Conservation (phyloP, 1,284 basidiomycete genomes). For the Golubevia sp. region DNA sequence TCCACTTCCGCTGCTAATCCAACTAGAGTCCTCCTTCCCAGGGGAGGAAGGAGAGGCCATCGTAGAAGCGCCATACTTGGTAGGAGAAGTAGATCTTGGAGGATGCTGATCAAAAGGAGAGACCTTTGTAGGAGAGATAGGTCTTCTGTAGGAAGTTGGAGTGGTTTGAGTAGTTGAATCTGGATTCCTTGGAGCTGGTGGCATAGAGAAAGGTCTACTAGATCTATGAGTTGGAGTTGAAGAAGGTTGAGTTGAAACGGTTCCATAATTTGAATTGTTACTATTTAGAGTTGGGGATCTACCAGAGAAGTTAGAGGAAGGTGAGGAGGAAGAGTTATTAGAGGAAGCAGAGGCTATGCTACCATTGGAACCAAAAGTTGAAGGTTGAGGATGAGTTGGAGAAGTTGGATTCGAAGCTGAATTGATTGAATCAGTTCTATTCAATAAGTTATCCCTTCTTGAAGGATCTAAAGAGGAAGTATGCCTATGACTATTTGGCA, state of each 20-base stretch:
- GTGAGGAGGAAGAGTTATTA: constrained; percentile 5
- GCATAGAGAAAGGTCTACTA: constrained; percentile 41
- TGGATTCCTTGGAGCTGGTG: constrained; percentile 33
- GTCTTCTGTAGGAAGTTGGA: constrained; percentile 10
- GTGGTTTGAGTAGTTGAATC: constrained; percentile 22
- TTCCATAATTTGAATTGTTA: constrained; percentile 2
- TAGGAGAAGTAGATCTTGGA: constrained; percentile 21
- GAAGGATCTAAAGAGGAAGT: constrained; percentile 38
- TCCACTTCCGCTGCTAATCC: constrained; percentile 21
- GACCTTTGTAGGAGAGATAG: constrained; percentile 15
- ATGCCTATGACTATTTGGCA: constrained; percentile 46
- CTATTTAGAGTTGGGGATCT: constrained; percentile 24
- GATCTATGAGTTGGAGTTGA: constrained; percentile 6
- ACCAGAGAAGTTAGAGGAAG: constrained; percentile 12
- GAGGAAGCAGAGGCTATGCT: constrained; percentile 20
- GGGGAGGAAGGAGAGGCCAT: constrained; percentile 27
- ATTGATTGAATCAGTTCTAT: constrained; percentile 9
- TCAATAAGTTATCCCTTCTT: constrained; percentile 23
- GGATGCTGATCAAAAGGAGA: constrained; percentile 14
- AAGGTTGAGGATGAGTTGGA: constrained; percentile 6
- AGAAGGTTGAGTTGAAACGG: constrained; percentile 4
- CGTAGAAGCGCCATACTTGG: constrained; percentile 21
- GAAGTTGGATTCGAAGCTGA: no score
- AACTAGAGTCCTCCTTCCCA: constrained; percentile 34
- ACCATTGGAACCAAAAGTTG: constrained; percentile 26